Conservation (phyloP, 1,284 basidiomycete genomes). For the Ustanciosporium gigantosporum region DNA sequence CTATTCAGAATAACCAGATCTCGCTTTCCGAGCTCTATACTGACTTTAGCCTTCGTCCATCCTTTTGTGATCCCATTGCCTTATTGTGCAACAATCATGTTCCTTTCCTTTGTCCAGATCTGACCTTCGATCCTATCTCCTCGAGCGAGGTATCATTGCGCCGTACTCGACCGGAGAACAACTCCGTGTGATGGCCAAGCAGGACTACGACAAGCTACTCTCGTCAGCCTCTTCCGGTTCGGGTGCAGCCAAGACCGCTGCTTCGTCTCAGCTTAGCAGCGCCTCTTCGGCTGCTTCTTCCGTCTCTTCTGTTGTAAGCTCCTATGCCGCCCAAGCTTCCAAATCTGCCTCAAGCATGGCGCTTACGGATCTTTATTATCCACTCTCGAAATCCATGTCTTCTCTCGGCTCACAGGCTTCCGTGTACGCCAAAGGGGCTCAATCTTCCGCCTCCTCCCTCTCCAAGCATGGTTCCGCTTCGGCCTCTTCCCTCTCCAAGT, state of each 20-base stretch:
- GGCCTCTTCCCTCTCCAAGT: slow-evolving; percentile 14
- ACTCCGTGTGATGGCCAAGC: slow-evolving; percentile 51
- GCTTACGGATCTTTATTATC: slow-evolving; percentile 48
- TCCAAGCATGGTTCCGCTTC: slow-evolving; percentile 11
- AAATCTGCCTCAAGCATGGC: slow-evolving; percentile 32
- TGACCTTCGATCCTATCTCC: slow-evolving; percentile 55
- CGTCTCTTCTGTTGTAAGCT: slow-evolving; percentile 48
- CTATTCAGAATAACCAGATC: not conserved
- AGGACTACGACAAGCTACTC: slow-evolving; percentile 49
- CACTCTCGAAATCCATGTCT: slow-evolving; percentile 36
- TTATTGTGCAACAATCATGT: not conserved
- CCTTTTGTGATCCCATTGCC: too few relatives aligned
- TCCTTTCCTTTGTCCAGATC: slow-evolving; percentile 6
- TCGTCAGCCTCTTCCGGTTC: slow-evolving; percentile 25
- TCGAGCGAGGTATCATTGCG: slow-evolving; percentile 58
- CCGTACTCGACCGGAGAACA: slow-evolving; percentile 54
- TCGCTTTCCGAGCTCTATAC: too few relatives aligned
- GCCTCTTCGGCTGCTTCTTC: slow-evolving; percentile 44
- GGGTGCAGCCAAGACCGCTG: slow-evolving; percentile 27
- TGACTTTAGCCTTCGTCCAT: too few relatives aligned
- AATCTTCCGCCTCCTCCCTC: slow-evolving; percentile 8
- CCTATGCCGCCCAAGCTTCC: slow-evolving; percentile 21
- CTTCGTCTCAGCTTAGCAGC: slow-evolving; percentile 26
- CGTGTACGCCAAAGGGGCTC: slow-evolving; percentile 19
- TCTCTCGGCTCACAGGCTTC: slow-evolving; percentile 44